Evolutionary conservation across 2,329 filamentous ascomycete genomes (phyloP).

Genomic region (Cryoendolithus antarcticus): DNA sequence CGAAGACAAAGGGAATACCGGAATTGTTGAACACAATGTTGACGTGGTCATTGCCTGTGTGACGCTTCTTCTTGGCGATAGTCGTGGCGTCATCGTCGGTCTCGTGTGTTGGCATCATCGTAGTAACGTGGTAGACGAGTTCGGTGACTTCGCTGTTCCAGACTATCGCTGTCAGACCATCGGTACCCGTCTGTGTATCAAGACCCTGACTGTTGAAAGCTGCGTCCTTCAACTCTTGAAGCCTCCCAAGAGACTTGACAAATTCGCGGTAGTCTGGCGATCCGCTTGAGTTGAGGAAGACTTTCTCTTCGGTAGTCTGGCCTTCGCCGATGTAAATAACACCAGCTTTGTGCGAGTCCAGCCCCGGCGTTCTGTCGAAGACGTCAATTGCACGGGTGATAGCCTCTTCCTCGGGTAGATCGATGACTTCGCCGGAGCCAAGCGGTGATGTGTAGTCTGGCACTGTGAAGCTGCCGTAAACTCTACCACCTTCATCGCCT

Average conservation of each 20-base stretch:
- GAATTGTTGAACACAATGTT: constrained; percentile 98
- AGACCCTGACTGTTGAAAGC: constrained; percentile 89
- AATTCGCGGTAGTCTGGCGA: constrained; percentile 83
- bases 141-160: constrained; percentile 94
- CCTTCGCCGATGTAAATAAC: constrained; percentile 86
- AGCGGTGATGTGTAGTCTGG: constrained; percentile 17
- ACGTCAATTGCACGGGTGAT: constrained; percentile 61
- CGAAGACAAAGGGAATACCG: constrained; percentile 69
- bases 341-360: constrained; percentile 91
- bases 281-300: constrained; percentile 74
- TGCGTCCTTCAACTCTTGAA: constrained; percentile 68
- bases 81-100: constrained; percentile 51
- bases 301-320: constrained; percentile 70
- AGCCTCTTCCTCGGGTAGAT: constrained; percentile 53
- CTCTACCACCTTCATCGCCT: constrained; percentile 13
- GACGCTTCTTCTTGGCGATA: constrained; percentile 63
- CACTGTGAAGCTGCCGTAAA: constrained; percentile 40
- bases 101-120: constrained; percentile 88
- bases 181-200: constrained; percentile 61
- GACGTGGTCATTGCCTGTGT: constrained; percentile 95
- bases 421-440: constrained; percentile 35
- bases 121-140: constrained; percentile 89
- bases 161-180: constrained; percentile 80
- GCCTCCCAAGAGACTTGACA: constrained; percentile 65
- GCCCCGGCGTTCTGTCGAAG: constrained; percentile 78